Conservation (phyloP, 176 grass and related monocot species). For the Eremochloa ophiuroides region DNA sequence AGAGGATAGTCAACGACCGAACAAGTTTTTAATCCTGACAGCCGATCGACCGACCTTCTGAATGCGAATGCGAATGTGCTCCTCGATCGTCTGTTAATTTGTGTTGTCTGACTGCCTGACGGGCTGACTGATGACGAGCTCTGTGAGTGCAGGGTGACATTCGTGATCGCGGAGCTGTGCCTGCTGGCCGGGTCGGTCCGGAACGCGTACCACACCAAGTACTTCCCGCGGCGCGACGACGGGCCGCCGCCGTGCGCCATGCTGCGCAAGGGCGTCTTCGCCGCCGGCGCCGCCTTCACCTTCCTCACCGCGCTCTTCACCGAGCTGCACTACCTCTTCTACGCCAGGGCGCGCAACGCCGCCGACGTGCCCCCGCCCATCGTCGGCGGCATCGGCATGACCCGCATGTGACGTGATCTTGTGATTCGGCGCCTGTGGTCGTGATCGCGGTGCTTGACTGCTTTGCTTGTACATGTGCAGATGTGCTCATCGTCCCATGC, state of each 20-base stretch:
- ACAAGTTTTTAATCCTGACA: too few species aligned
- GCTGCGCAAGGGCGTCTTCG: constrained; percentile 81
- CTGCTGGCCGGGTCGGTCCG: constrained; percentile 68
- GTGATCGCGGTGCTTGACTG: too few species aligned
- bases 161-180: constrained; percentile 78
- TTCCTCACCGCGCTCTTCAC: constrained; percentile 65
- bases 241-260: constrained; percentile 30
- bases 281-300: constrained; percentile 73
- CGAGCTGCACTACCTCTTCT: constrained; percentile 70
- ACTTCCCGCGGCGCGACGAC: neutral
- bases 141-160: constrained; percentile 48
- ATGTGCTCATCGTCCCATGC: too few species aligned
- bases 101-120: too few species aligned
- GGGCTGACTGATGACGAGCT: too few species aligned
- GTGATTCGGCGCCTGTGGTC: neutral
- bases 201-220: constrained; percentile 87
- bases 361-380: constrained; percentile 34
- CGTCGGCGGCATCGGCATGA: constrained; percentile 61
- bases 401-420: constrained; percentile 16
- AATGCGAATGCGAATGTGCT: too few species aligned
- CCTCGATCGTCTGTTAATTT: too few species aligned
- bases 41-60: too few species aligned
- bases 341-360: constrained; percentile 39
- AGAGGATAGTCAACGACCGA: too few species aligned
- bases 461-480: too few species aligned